These are phyloP conservation scores for Lichtheimia corymbifera DNA, from an alignment of 371 early-diverging fungal species.

Conservation along the genomic window DNA sequence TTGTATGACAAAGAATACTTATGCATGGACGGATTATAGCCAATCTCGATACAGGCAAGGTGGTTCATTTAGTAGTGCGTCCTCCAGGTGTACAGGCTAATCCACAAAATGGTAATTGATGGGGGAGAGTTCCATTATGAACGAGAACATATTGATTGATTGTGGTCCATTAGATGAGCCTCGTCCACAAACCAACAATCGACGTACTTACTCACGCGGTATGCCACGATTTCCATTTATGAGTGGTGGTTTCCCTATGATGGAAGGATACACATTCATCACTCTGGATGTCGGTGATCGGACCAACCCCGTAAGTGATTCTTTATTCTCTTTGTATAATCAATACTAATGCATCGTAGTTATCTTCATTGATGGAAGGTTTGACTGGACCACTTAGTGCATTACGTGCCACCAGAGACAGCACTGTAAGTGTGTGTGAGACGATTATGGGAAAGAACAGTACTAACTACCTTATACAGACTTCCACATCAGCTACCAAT, in stretches of 20 bases:
- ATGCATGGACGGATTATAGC: slow-evolving; percentile 17
- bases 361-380: slow-evolving; percentile 30
- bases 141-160: background rate
- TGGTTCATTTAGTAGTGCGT: slow-evolving; percentile 62
- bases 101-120: slow-evolving; percentile 49
- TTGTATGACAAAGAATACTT: background rate
- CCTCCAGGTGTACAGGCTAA: slow-evolving; percentile 57
- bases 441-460: no score
- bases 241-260: slow-evolving; percentile 28
- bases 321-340: background rate
- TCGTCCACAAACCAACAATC: slow-evolving; percentile 14
- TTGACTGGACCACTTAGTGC: slow-evolving; percentile 11
- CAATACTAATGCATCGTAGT: slow-evolving; percentile 7
- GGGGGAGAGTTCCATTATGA: background rate
- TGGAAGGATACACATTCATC: slow-evolving; percentile 54
- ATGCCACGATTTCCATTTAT: slow-evolving; percentile 24
- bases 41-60: slow-evolving; percentile 61
- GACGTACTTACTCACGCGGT: slow-evolving; percentile 19
- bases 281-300: slow-evolving; percentile 42
- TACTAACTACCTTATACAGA: no score
- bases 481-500: no score
- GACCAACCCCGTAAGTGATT: slow-evolving; percentile 29
- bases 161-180: slow-evolving; percentile 24
- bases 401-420: background rate
- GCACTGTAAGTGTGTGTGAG: no score